These are phyloP conservation scores for Hysterium pulicare DNA, from an alignment of 2,329 filamentous ascomycete genomes.

Conservation along the genomic window DNA sequence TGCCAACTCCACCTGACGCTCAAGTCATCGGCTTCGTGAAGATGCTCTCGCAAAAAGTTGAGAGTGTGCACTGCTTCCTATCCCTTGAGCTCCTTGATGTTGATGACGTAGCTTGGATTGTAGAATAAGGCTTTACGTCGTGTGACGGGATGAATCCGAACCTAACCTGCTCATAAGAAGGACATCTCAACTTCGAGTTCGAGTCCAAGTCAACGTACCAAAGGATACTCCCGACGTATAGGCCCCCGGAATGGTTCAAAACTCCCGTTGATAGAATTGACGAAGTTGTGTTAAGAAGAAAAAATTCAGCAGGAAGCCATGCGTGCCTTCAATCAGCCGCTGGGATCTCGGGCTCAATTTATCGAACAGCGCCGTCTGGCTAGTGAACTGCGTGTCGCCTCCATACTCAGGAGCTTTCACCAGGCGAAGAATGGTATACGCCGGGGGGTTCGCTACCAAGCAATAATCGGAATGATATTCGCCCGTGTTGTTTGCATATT, in stretches of 20 bases:
- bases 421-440: slow-evolving; percentile 19
- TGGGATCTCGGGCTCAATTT: slow-evolving; percentile 20
- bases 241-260: slow-evolving; percentile 14
- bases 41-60: slow-evolving; percentile 16
- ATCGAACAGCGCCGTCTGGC: slow-evolving; percentile 22
- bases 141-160: slow-evolving; percentile 23
- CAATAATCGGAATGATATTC: slow-evolving; percentile 22
- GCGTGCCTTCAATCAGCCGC: slow-evolving; percentile 16
- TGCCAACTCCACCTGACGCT: not conserved
- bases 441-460: slow-evolving; percentile 19
- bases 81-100: slow-evolving; percentile 18
- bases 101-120: slow-evolving; percentile 17
- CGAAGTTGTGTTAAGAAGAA: slow-evolving; percentile 15
- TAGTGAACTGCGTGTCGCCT: slow-evolving; percentile 21
- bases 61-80: slow-evolving; percentile 15
- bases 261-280: slow-evolving; percentile 15
- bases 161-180: slow-evolving; percentile 1
- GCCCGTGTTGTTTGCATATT: slow-evolving; percentile 10
- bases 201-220: not conserved
- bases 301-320: slow-evolving; percentile 13
- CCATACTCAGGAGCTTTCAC: slow-evolving; percentile 14
- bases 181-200: not conserved
- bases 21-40: not conserved
- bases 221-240: slow-evolving; percentile 14
- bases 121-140: slow-evolving; percentile 17